Evolutionary conservation across 2,329 filamentous ascomycete species (phyloP).

Genomic region (Calycina marina): DNA sequence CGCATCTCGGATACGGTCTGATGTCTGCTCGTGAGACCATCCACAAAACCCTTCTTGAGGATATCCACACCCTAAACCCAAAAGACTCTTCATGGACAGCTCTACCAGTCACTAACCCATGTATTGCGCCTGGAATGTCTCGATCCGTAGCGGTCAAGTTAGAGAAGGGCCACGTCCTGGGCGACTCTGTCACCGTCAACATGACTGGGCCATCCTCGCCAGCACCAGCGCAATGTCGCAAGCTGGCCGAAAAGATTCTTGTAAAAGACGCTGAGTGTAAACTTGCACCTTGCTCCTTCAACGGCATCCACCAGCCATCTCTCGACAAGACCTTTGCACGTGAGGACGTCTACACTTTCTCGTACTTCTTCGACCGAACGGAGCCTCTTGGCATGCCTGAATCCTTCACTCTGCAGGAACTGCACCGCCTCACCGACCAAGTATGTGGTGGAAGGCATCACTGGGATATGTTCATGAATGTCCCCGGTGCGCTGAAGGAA

Average conservation of each 20-base stretch:
- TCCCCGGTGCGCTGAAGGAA: constrained; percentile 68
- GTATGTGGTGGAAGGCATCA: constrained; percentile 66
- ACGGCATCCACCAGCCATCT: constrained; percentile 87
- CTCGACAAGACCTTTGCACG: constrained; percentile 81
- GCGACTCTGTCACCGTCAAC: constrained; percentile 52
- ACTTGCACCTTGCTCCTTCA: constrained; percentile 92
- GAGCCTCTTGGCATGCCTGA: constrained; percentile 96
- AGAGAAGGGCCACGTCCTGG: constrained; percentile 48
- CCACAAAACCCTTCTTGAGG: constrained; percentile 60
- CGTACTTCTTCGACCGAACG: constrained; percentile 95
- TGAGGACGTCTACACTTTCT: constrained; percentile 93
- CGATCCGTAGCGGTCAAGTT: constrained; percentile 62
- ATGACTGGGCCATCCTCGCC: constrained; percentile 73
- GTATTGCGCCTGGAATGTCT: constrained; percentile 67
- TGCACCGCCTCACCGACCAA: constrained; percentile 69
- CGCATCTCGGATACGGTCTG: constrained; percentile 88
- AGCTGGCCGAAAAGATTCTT: constrained; percentile 77
- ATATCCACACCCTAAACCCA: constrained; percentile 49
- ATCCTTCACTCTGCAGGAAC: constrained; percentile 80
- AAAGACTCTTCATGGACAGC: constrained; percentile 52
- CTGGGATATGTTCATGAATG: constrained; percentile 69
- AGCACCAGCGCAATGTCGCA: constrained; percentile 75
- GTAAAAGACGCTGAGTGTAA: constrained; percentile 73
- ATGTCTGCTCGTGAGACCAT: constrained; percentile 89
- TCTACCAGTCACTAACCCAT: constrained; percentile 65